A percentile compares a stretch with the other conserved stretches of the same genome.
These are phyloP conservation scores for Exserohilum rostratum DNA, from an alignment of 2,329 filamentous ascomycete genomes.

Conservation along the genomic window DNA sequence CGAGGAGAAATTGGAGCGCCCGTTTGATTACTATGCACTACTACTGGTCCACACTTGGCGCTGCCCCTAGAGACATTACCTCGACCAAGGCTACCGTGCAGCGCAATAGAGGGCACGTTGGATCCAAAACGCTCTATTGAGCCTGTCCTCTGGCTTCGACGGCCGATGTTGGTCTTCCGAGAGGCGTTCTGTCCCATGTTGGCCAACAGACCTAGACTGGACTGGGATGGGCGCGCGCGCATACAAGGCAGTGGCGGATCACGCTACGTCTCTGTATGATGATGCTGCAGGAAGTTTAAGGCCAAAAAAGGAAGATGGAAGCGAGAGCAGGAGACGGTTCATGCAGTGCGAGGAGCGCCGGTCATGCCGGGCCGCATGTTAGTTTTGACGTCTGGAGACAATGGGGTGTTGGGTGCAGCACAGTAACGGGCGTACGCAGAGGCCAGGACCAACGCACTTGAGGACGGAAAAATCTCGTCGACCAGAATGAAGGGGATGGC, in stretches of 20 bases:
- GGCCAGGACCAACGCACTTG: constrained; percentile 21
- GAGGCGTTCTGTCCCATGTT: constrained; percentile 36
- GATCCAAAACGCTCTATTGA: constrained; percentile 30
- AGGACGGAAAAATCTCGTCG: constrained; percentile 11
- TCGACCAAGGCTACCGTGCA: constrained; percentile 15
- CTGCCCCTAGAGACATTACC: background rate
- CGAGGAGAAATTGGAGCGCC: constrained; percentile 5
- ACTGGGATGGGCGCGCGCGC: constrained; percentile 3
- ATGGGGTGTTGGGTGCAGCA: constrained; percentile 4
- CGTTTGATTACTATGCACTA: constrained; percentile 4
- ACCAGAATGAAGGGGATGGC: background rate
- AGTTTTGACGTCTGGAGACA: constrained; percentile 27
- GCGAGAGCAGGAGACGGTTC: constrained; percentile 19
- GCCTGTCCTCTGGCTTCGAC: constrained; percentile 13
- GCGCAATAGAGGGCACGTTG: constrained; percentile 6
- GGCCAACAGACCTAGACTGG: constrained; percentile 27
- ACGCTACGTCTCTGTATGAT: constrained; percentile 8
- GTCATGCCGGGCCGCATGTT: constrained; percentile 18
- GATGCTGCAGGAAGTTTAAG: constrained; percentile 20
- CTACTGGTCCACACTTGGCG: constrained; percentile 15
- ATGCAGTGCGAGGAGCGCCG: constrained; percentile 13
- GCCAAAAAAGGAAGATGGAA: constrained; percentile 24
- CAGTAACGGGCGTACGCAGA: constrained; percentile 20
- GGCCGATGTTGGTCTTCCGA: constrained; percentile 17
- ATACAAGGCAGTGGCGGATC: background rate